phyloP scores from a whole-genome alignment of 495 filamentous ascomycete species.

The Schizothecium vesticola region DNA sequence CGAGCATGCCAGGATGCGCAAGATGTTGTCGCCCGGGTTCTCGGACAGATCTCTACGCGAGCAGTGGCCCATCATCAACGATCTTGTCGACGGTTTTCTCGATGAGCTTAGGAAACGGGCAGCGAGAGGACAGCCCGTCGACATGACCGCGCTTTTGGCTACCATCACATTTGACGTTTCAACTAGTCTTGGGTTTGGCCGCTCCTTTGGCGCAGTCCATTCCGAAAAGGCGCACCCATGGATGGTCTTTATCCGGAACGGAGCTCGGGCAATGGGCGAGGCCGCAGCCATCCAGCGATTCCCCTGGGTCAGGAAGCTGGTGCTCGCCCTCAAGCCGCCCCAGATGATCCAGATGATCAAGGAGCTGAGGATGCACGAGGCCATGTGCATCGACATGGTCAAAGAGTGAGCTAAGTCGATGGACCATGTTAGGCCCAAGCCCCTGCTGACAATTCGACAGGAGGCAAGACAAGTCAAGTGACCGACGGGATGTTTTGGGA shows the following conservation, averaged over 20 bases:
- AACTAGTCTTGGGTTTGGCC: constrained; percentile 45
- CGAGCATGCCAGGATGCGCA: constrained; percentile 33
- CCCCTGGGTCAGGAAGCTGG: not conserved
- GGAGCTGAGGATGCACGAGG: constrained; percentile 15
- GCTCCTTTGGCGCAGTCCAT: constrained; percentile 46
- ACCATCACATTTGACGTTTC: constrained; percentile 43
- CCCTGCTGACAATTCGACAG: not conserved
- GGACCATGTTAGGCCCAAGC: no score
- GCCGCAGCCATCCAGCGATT: constrained; percentile 5
- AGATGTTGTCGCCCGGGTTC: constrained; percentile 29
- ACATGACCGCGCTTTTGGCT: constrained; percentile 12
- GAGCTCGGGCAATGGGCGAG: constrained; percentile 24
- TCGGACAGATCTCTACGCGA: constrained; percentile 34
- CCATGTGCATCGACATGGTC: constrained; percentile 12
- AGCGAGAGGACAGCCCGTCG: constrained; percentile 1
- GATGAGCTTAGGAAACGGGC: constrained; percentile 24
- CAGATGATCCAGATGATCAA: constrained; percentile 14
- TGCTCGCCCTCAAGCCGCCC: constrained; percentile 11
- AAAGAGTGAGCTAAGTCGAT: constrained; percentile 14
- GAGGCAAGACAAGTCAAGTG: constrained; percentile 7
- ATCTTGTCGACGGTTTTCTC: constrained; percentile 34
- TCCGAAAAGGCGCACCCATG: constrained; percentile 42
- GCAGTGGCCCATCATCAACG: constrained; percentile 41
- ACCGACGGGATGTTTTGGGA: constrained; percentile 22
- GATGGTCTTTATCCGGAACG: constrained; percentile 37